Percentiles rank a stretch among this genome's conserved stretches.
phyloP scores from a whole-genome alignment of 164 flowering plant species.

The Aristolochia californica region DNA sequence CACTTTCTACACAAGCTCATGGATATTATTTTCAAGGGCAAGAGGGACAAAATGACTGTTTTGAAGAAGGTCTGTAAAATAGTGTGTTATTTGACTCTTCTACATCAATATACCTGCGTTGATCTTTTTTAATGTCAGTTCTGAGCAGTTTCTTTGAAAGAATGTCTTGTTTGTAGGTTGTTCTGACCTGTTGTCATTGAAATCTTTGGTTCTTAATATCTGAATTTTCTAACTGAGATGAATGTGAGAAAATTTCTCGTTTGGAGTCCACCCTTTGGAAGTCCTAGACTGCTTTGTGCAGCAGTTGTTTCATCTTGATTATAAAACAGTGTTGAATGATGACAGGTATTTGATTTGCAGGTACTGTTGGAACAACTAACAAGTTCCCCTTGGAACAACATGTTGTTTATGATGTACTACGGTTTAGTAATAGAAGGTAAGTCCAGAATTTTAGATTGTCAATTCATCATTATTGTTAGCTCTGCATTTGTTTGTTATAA shows the following conservation, averaged over 20 bases:
- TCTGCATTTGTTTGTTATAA: no score
- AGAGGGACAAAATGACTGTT: slow-evolving; percentile 45
- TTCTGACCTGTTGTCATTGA: background rate
- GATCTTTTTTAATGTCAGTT: background rate
- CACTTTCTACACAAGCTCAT: slow-evolving; percentile 72
- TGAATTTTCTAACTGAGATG: background rate
- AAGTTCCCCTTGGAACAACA: slow-evolving; percentile 79
- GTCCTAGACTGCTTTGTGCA: background rate
- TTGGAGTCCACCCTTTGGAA: background rate
- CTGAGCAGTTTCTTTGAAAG: background rate
- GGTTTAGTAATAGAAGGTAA: slow-evolving; percentile 69
- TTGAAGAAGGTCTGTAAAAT: slow-evolving; percentile 56
- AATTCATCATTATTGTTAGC: background rate
- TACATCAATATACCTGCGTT: background rate
- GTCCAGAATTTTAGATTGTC: background rate
- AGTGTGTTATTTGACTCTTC: background rate
- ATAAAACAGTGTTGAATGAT: background rate
- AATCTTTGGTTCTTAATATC: background rate
- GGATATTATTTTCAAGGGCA: slow-evolving; percentile 62
- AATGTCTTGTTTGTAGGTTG: background rate
- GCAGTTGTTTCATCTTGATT: background rate
- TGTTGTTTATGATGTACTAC: slow-evolving; percentile 70
- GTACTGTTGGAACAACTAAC: slow-evolving; percentile 72
- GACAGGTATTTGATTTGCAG: slow-evolving; percentile 18
- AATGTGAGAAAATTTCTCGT: background rate